phyloP scores from a whole-genome alignment of 192 early-diverging fungal genomes.

The Lunasporangiospora selenospora region DNA sequence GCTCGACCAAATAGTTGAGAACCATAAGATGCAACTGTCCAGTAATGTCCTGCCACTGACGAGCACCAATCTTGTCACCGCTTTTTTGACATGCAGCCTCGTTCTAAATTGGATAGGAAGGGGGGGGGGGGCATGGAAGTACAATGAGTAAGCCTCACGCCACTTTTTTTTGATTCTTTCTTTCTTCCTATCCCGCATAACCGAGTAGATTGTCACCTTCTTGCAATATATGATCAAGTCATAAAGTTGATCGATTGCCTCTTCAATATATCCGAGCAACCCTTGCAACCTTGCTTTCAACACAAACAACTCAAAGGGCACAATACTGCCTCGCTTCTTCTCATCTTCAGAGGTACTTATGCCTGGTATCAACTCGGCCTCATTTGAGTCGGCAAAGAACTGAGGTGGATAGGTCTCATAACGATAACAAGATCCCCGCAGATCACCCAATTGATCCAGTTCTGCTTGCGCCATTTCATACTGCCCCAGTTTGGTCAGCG shows the following conservation, averaged over 20 bases:
- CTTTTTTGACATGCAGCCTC: constrained; percentile 24
- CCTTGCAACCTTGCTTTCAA: constrained; percentile 52
- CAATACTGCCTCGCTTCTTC: constrained; percentile 43
- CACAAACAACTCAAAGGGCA: constrained; percentile 59
- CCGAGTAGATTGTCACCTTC: constrained; percentile 29
- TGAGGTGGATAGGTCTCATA: constrained; percentile 51
- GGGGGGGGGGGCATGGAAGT: too few relatives aligned
- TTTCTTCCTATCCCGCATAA: too few relatives aligned
- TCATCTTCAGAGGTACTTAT: constrained; percentile 10
- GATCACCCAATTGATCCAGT: constrained; percentile 56
- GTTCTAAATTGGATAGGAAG: constrained; percentile 17
- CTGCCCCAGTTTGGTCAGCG: constrained; percentile 51
- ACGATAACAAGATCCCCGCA: constrained; percentile 51
- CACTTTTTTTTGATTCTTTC: too few relatives aligned
- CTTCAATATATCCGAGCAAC: constrained; percentile 41
- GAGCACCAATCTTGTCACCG: constrained; percentile 12
- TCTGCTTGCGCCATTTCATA: constrained; percentile 61
- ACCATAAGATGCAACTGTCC: constrained; percentile 55
- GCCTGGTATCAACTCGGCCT: constrained; percentile 27
- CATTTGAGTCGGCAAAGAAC: neutral
- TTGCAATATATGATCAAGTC: constrained; percentile 52
- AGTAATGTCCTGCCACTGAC: constrained; percentile 47
- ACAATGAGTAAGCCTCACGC: too few relatives aligned
- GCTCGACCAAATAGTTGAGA: constrained; percentile 48
- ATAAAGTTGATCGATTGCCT: constrained; percentile 53